Conservation (phyloP, 1,284 basidiomycete genomes). For the Somion occarium region DNA sequence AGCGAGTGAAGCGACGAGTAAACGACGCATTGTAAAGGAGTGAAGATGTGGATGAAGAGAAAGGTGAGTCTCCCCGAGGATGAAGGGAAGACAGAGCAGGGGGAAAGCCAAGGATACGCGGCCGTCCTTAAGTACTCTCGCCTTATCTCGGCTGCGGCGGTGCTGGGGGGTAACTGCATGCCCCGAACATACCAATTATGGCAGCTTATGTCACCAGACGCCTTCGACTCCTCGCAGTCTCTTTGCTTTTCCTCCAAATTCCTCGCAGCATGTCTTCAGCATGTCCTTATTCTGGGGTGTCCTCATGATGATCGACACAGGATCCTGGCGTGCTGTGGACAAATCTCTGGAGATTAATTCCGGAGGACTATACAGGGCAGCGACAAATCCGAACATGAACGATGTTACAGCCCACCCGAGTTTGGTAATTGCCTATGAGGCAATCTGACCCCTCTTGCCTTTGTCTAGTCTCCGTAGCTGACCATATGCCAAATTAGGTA, state of each 20-base stretch:
- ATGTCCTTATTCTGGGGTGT: not conserved
- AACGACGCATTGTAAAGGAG: constrained; percentile 23
- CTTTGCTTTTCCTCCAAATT: not conserved
- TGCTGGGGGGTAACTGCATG: not conserved
- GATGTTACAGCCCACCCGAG: no score
- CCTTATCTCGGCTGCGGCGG: not conserved
- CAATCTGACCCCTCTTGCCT: no score
- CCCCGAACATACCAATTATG: not conserved
- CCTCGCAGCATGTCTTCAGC: not conserved
- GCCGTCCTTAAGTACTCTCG: not conserved
- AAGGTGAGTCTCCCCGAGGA: not conserved
- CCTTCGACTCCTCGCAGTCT: not conserved
- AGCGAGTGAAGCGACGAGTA: constrained; percentile 29
- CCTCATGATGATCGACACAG: no score
- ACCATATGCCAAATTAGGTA: no score
- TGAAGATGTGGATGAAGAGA: not conserved
- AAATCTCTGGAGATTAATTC: no score
- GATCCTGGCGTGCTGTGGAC: no score
- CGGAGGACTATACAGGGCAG: no score
- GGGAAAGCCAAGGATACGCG: not conserved
- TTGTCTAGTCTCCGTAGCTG: no score
- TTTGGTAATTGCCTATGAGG: no score
- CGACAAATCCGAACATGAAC: no score
- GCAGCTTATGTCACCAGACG: not conserved
- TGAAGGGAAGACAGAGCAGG: not conserved